Conservation (phyloP, 331 rosid genomes). For the Pyracantha coccinea region DNA sequence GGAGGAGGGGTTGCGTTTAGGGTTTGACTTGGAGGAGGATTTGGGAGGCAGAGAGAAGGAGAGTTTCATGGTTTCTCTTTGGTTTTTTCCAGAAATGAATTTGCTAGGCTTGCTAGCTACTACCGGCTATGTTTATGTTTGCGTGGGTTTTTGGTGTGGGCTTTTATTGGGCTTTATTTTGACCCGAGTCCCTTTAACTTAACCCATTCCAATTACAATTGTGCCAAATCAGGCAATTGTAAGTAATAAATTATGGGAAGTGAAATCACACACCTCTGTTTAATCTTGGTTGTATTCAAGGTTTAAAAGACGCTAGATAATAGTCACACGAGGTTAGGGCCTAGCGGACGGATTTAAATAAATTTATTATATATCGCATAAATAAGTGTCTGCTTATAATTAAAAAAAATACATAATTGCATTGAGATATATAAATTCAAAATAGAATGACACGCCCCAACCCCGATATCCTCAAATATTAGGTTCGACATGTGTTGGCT, state of each 20-base stretch:
- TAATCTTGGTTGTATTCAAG: no score
- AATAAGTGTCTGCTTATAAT: no score
- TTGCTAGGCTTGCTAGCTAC: no score
- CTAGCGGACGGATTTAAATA: rapidly evolving
- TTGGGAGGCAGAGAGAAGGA: constrained; percentile 47
- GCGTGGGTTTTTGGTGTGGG: neutral
- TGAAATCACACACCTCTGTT: no score
- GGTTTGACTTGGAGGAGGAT: constrained; percentile 35
- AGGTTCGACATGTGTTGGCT: no score
- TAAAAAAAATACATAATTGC: no score
- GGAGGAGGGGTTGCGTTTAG: constrained; percentile 19
- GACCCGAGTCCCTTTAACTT: neutral
- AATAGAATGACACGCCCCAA: no score
- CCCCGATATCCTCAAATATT: no score
- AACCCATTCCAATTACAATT: neutral
- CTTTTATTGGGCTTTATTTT: neutral
- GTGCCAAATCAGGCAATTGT: neutral
- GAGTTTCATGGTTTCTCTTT: constrained; percentile 29
- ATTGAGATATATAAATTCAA: no score
- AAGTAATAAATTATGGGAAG: no score
- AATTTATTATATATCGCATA: no score
- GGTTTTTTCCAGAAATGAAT: neutral
- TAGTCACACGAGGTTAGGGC: rapidly evolving
- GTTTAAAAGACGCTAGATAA: no score
- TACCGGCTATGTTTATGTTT: neutral